Evolutionary conservation across 441 rosid genomes (phyloP).

Genomic region (Arabidopsis hybrid): DNA sequence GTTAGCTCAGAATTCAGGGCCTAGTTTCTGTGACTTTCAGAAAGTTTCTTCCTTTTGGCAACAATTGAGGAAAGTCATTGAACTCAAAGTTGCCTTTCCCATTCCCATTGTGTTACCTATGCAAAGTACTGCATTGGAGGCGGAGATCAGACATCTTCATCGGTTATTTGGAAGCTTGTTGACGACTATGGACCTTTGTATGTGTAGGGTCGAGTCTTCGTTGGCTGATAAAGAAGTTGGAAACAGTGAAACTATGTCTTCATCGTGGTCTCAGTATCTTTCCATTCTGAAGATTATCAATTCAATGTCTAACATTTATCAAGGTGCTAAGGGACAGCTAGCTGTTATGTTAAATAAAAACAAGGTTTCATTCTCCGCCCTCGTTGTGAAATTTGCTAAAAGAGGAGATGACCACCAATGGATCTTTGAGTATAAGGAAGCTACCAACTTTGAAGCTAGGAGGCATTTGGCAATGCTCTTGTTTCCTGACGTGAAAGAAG

Average conservation of each 20-base stretch:
- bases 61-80: slow-evolving; percentile 55
- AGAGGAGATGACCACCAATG: slow-evolving; percentile 75
- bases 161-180: slow-evolving; percentile 53
- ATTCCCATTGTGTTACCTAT: slow-evolving; percentile 58
- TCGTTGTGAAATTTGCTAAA: slow-evolving; percentile 68
- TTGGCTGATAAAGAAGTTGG: slow-evolving; percentile 40
- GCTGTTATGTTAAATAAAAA: slow-evolving; percentile 56
- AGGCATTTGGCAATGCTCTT: slow-evolving; percentile 87
- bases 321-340: slow-evolving; percentile 59
- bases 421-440: slow-evolving; percentile 81
- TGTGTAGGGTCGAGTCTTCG: slow-evolving; percentile 50
- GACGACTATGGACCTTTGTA: slow-evolving; percentile 63
- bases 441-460: slow-evolving; percentile 81
- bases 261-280: slow-evolving; percentile 67
- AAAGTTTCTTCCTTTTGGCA: slow-evolving; percentile 67
- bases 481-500: slow-evolving; percentile 86
- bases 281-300: slow-evolving; percentile 71
- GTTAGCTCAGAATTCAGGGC: slow-evolving; percentile 49
- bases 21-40: slow-evolving; percentile 52
- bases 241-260: slow-evolving; percentile 51
- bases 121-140: slow-evolving; percentile 43
- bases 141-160: slow-evolving; percentile 62
- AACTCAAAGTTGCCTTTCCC: slow-evolving; percentile 37
- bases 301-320: slow-evolving; percentile 64
- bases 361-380: slow-evolving; percentile 55